Conservation (phyloP, 2,329 filamentous ascomycete species). For the Xylariomycetidae sp. region DNA sequence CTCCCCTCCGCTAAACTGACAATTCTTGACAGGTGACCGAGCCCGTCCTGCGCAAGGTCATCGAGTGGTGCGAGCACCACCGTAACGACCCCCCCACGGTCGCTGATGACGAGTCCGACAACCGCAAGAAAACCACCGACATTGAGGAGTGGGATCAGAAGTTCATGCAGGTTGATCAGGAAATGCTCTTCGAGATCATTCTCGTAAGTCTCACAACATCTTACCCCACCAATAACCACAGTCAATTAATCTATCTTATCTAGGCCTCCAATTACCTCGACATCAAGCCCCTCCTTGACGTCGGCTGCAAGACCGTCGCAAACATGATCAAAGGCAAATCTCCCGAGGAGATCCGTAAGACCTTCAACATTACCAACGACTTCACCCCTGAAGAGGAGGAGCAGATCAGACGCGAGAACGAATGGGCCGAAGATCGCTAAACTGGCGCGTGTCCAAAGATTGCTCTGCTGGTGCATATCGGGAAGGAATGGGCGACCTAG, state of each 20-base stretch:
- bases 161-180: conserved; percentile 99
- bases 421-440: conserved; percentile 83
- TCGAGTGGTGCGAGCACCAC: conserved; percentile 98
- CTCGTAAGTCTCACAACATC: conserved; percentile 55
- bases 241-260: conserved; percentile 18
- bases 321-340: conserved; percentile 99
- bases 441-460: conserved; percentile 3
- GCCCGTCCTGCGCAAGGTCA: conserved; percentile 87
- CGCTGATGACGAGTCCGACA: conserved; percentile 86
- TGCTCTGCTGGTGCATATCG: too few relatives aligned
- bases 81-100: conserved; percentile 78
- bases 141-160: conserved; percentile 99
- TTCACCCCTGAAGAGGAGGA: conserved; percentile 99
- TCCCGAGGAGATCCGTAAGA: conserved; percentile 98
- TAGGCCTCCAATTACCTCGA: conserved; percentile 97
- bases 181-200: conserved; percentile 99
- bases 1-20: too few relatives aligned
- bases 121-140: conserved; percentile 96
- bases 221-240: background rate
- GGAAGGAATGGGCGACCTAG: too few relatives aligned
- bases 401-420: conserved; percentile 88
- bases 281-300: conserved; percentile 95
- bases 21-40: conserved; percentile 75
- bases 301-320: conserved; percentile 98
- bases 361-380: conserved; percentile 99